A percentile compares a stretch with the other conserved stretches of the same genome.
Evolutionary conservation across 2,329 filamentous ascomycete species (phyloP).

Genomic region (Nigrospora oryzae): DNA sequence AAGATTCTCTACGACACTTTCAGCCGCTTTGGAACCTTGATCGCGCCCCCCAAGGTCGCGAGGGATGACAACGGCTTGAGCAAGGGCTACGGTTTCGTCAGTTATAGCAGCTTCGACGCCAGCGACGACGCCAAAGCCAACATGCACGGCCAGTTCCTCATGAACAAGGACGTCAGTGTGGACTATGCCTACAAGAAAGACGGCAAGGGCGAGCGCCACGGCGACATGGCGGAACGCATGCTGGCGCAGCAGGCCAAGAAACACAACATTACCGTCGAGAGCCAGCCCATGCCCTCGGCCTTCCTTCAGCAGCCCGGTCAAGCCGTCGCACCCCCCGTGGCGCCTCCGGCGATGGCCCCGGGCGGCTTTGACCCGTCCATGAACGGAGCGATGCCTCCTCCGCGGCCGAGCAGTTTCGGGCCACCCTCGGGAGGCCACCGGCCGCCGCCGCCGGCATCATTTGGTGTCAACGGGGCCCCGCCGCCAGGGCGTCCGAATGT

Average conservation of each 20-base stretch:
- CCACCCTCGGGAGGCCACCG: constrained; percentile 15
- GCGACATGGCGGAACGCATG: constrained; percentile 86
- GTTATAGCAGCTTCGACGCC: constrained; percentile 85
- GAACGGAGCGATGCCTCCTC: constrained; percentile 20
- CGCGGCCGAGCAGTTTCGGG: constrained; percentile 26
- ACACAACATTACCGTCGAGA: constrained; percentile 81
- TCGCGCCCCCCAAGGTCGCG: constrained; percentile 82
- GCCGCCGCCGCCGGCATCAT: constrained; percentile 20
- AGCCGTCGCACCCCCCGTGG: constrained; percentile 13
- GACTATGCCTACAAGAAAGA: constrained; percentile 99
- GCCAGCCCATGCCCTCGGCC: constrained; percentile 66
- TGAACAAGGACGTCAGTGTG: constrained; percentile 93
- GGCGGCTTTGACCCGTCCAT: constrained; percentile 10
- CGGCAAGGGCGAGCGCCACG: constrained; percentile 91
- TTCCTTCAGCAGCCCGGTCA: constrained; percentile 44
- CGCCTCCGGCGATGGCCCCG: constrained; percentile 17
- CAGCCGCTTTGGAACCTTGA: constrained; percentile 78
- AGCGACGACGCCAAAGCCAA: constrained; percentile 85
- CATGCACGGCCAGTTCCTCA: constrained; percentile 93
- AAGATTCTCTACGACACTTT: constrained; percentile 94
- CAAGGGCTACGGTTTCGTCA: constrained; percentile 96
- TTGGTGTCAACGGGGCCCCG: constrained; percentile 29
- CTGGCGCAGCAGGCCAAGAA: constrained; percentile 88
- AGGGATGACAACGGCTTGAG: constrained; percentile 81
- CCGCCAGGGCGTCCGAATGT: constrained; percentile 23